Evolutionary conservation across 2,329 filamentous ascomycete species (phyloP).

Genomic region (Ophiocordyceps camponoti-floridani): DNA sequence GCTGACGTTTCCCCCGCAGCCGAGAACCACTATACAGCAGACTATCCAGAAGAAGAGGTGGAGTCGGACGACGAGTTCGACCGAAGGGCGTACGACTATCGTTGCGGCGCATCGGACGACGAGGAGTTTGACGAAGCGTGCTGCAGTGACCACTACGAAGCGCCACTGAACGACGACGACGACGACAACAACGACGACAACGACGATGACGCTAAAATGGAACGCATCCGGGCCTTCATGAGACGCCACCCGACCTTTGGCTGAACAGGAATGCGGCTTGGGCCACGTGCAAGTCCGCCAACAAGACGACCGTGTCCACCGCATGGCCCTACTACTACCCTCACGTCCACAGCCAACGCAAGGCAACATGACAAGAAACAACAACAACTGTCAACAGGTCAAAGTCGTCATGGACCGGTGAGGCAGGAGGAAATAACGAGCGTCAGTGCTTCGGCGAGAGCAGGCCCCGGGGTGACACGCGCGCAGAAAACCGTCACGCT

Average conservation of each 20-base stretch:
- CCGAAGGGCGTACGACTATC: constrained; percentile 35
- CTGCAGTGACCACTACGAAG: constrained; percentile 20
- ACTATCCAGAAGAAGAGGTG: constrained; percentile 68
- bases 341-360: no score
- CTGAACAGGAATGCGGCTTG: neutral
- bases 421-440: no score
- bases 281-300: neutral
- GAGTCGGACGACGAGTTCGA: constrained; percentile 42
- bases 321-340: no score
- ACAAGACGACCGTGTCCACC: neutral
- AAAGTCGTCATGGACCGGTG: no score
- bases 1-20: constrained; percentile 22
- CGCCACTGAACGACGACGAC: constrained; percentile 18
- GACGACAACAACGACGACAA: constrained; percentile 18
- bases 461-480: no score
- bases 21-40: constrained; percentile 62
- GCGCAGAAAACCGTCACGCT: no score
- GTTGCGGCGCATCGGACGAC: constrained; percentile 34
- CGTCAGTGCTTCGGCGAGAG: no score
- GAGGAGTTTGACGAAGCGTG: constrained; percentile 37
- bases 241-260: constrained; percentile 11
- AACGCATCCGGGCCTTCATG: constrained; percentile 19
- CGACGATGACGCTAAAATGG: constrained; percentile 17
- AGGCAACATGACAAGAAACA: no score
- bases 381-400: no score